Evolutionary conservation across 495 filamentous ascomycete genomes (phyloP).

Genomic region (Penicillium dipodomyicola): DNA sequence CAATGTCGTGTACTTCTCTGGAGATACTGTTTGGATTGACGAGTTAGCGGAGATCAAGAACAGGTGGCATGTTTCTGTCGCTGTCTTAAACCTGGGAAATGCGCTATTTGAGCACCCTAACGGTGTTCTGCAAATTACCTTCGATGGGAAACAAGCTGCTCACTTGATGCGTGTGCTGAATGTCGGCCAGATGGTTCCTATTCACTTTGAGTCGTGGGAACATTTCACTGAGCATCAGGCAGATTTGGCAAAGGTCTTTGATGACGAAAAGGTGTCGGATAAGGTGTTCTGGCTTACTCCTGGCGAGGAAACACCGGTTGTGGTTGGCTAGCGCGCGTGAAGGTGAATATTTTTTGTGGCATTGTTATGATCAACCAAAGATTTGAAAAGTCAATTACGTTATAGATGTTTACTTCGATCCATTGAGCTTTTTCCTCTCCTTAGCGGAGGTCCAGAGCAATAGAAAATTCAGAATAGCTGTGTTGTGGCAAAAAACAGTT

Average conservation of each 20-base stretch:
- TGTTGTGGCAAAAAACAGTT: too few relatives aligned
- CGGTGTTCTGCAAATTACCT: constrained; percentile 44
- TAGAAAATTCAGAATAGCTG: too few relatives aligned
- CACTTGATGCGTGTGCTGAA: constrained; percentile 39
- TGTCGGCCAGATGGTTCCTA: constrained; percentile 47
- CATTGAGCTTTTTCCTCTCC: neutral
- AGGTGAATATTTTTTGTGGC: neutral
- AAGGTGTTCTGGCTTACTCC: constrained; percentile 28
- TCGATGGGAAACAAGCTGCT: constrained; percentile 48
- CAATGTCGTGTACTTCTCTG: constrained; percentile 55
- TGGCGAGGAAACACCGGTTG: constrained; percentile 5
- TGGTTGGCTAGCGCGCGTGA: neutral
- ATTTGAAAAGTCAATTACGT: neutral
- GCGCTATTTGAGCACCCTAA: constrained; percentile 26
- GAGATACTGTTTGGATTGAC: constrained; percentile 53
- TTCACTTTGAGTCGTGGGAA: constrained; percentile 53
- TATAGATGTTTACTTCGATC: neutral
- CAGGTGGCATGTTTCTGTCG: constrained; percentile 23
- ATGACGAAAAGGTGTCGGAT: constrained; percentile 25
- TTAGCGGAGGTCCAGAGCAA: neutral
- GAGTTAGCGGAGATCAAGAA: constrained; percentile 34
- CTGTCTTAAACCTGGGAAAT: constrained; percentile 34
- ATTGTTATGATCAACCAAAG: neutral
- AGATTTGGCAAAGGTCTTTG: constrained; percentile 25
- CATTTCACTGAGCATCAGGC: constrained; percentile 43